Evolutionary conservation across 148 eudicot genomes (phyloP), one percentile per base, ranked within the genome.

Genomic region (Cornus florida): DNA sequence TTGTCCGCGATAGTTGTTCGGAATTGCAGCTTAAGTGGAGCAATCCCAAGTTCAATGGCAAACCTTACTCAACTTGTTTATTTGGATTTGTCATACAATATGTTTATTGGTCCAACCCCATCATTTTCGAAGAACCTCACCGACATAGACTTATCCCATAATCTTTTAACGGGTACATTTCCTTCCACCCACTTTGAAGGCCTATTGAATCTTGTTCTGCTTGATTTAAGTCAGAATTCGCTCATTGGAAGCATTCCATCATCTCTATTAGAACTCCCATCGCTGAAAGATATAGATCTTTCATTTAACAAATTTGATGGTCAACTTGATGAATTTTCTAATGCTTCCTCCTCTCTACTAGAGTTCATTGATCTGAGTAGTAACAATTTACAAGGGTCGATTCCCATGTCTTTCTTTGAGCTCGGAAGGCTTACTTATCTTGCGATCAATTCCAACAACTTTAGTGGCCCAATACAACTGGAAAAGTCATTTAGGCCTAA

Each of bases 371-470:
- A 77, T 72, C 67, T 85, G 78, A 70, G 69, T 48, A 77, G 32
- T 64, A 85, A 85, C 62, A 32, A 23, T 1, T 75, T 85, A 73
- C 66, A 79, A 50, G 87, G 87, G 6, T 19, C 67, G 12, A 3
- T 85, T 41, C 85, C 83, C 24, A 39, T 38, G 14, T 76, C 10
- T 7, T 46, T 46, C n/a, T 79, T 82, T 56, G n/a, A 59, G 38
- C 31, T 81, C 76, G n/a, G 53, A 69, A 67, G 73, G 10, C 84
- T 84, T 22, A 39, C 50, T n/a, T 39, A 20, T 74, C 76, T 84
- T 28, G 64, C 48, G 7, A 79, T 84, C 69, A 62, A 76, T 12
- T 74, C n/a, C 31, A 84, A 84, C 81, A 78, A 65, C 14, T 81
- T 84, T 41, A 78, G 31, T 9, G 84, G 84, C 16, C 12, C 74